Base-by-base conservation (phyloP, 768 basidiomycete genomes). In the Hortiboletus campestris region DNA sequence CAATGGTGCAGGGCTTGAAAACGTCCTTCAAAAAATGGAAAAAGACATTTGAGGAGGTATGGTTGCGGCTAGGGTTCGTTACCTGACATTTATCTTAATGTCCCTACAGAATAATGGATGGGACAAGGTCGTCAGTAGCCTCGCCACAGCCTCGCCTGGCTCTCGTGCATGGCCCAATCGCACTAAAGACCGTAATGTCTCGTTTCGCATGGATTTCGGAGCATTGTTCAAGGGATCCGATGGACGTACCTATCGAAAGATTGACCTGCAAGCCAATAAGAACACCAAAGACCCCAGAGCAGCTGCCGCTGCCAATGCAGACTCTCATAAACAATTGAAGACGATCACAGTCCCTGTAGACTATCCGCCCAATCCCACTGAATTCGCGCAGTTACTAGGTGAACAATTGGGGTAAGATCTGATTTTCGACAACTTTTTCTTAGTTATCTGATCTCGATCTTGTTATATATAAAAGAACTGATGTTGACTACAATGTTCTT, bases 361-460 rank as follows among this genome's bases (percentile, higher is more conserved):
- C 28, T 2, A 6, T 6, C 43, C 43, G 11, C 28, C 16, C 25
- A 28, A 14, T 29, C 16, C 28, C 4, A 16, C 17, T 2, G 16
- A 44, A 29, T 29, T 44, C 17, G 43, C 16, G 16, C 6, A 17
- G 10, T 4, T 2, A n/a, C 28, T 44, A n/a, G 25, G 6, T 11
- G 17, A 22, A 29, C 9, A 6, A 14, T 44, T 44, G 42, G 25
- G 42, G 42, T 44, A 28, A 5, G 43, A 29, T 17, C 25, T 12
- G 13, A 4, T 42, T 14, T 42, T 42, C 41, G 14, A n/a, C n/a
- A n/a, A n/a, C n/a, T 65, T 63, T 72, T 73, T 72, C 87, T 80
- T 85, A 82, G 87, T 86, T 71, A 66, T 83, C 89, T 91, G 90
- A 91, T 68, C 46, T 56, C 40, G 4, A 53, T 66, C 59, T 53